Evolutionary conservation across 2,329 filamentous ascomycete genomes (phyloP), one percentile per base, ranked within the genome.

Genomic region (Diaporthe helianthi): DNA sequence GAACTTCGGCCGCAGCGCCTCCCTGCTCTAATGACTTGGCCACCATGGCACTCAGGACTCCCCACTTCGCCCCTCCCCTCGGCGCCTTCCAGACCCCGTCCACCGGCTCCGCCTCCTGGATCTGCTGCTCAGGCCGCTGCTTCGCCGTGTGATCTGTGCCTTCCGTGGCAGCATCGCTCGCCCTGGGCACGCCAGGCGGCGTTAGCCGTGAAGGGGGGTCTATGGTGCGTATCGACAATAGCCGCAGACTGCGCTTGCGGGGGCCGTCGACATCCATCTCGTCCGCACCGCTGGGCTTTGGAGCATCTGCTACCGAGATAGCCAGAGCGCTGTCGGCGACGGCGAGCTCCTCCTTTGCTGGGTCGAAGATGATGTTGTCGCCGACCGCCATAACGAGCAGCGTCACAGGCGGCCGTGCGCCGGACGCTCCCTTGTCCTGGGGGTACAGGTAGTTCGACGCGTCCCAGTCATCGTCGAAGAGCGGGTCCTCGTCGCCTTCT

Each of bases 391-490:
- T 92, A 68, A 98, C 93, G 13, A 99, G 90, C 24, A 99, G 86
- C 4, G 95, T 98, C 68, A 99, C 88, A 0, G 96, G 94, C 5
- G 96, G 96, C 60, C 90, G 87, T 13, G 83, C 78, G 0, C 77
- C 74, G 26, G 75, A 72, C 4, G 74, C 75, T 65, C 69, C 75
- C 41, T 74, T 76, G 17, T 80, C 77, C 70, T 85, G 86, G 1
- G 90, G 87, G 81, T 97, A 99, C 36, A 99, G 83, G 69, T 89
- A 90, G 22, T 89, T 86, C 1, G 94, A 90, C 19, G 92, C 92
- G 73, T 92, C 93, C 96, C 96, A 99, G 82, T 99, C 96, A 81
- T 99, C 96, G 82, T 98, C 92, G 81, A 99, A 99, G 78, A 98
- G 90, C 15, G 96, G 96, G 75, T 99, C 96, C 82, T 99, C 96